Percentiles rank a stretch among this genome's conserved stretches.
These are phyloP conservation scores for Globisporangium solare DNA, from an alignment of 352 stramenopile species.

Conservation along the genomic window DNA sequence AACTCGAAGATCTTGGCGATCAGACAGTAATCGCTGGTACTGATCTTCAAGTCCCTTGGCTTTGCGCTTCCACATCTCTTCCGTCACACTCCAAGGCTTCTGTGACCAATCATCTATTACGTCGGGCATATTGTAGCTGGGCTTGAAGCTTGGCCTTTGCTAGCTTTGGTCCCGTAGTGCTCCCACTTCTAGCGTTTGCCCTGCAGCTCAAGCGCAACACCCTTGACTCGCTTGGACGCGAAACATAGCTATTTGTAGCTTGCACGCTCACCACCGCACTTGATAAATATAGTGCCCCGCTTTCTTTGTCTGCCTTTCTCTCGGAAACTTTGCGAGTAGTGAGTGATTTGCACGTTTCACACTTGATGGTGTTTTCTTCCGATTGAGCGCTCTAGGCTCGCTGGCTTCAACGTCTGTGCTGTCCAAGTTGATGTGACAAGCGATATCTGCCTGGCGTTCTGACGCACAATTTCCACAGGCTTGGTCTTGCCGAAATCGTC, in stretches of 20 bases:
- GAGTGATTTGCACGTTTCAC: no score
- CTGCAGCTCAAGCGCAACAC: not conserved
- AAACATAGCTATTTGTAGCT: not conserved
- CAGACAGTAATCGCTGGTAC: constrained; percentile 57
- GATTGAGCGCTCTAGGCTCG: not conserved
- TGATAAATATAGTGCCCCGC: not conserved
- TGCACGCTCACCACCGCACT: not conserved
- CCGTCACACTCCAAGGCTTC: constrained; percentile 68
- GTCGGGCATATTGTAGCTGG: constrained; percentile 22
- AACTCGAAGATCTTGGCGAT: constrained; percentile 65
- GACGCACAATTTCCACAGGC: not conserved
- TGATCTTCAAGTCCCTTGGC: constrained; percentile 63
- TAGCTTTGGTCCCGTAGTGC: not conserved
- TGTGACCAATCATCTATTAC: constrained; percentile 46
- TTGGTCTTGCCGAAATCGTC: not conserved
- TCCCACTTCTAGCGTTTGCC: not conserved
- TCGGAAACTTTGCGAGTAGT: not conserved
- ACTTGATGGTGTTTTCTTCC: not conserved
- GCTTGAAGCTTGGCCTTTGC: no score
- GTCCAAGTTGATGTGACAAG: not conserved
- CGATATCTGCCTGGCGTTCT: constrained; percentile 3
- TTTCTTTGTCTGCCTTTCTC: not conserved
- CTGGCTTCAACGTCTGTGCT: not conserved
- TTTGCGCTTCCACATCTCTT: constrained; percentile 78
- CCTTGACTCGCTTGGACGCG: not conserved